Evolutionary conservation across 306 rosid genomes (phyloP), one percentile per base, ranked within the genome.

Genomic region (Quercus mongolica): DNA sequence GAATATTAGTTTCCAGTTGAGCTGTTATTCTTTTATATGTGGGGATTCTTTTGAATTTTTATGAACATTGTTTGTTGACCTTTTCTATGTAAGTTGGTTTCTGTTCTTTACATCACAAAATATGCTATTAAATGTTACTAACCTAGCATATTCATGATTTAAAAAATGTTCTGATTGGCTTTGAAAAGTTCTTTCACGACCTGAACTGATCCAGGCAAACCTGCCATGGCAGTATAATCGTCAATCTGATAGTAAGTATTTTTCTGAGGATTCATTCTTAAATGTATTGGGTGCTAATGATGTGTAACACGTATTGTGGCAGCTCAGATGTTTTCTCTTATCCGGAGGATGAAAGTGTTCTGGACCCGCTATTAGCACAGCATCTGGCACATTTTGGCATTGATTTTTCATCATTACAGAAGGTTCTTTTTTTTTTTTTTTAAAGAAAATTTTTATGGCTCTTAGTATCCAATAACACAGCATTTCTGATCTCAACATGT

Each of bases 281-380:
- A n/a, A 69, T 71, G 44, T 56, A 55, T 21, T 31, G 51, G 62
- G 84, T 84, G 69, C 82, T 92, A 94, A 89, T 78, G 67, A 83
- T 85, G 85, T 68, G 28, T 77, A 86, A 89, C 82, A 56, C 79
- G 54, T 86, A 76, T 83, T 81, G 92, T 86, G 99, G 97, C 92
- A 92, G 98, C 87, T 95, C 98, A 95, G 99, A 95, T 86, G 97
- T 93, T 81, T 95, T 78, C 88, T 95, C 98, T 26, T 95, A 95
- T 83, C 94, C 97, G 61, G 98, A 92, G 91, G 98, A 93, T 86
- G 89, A 95, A 23, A 88, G 94, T 88, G 97, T 95, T 72, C 77
- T 90, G 82, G 98, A 95, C 77, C 99, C 98, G 78, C 93, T 73
- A 69, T 83, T 95, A 71, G 98, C 96, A 0, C 96, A 95, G 33